These are phyloP conservation scores for Citrus hindsii DNA, from an alignment of 345 rosid species.

Conservation along the genomic window DNA sequence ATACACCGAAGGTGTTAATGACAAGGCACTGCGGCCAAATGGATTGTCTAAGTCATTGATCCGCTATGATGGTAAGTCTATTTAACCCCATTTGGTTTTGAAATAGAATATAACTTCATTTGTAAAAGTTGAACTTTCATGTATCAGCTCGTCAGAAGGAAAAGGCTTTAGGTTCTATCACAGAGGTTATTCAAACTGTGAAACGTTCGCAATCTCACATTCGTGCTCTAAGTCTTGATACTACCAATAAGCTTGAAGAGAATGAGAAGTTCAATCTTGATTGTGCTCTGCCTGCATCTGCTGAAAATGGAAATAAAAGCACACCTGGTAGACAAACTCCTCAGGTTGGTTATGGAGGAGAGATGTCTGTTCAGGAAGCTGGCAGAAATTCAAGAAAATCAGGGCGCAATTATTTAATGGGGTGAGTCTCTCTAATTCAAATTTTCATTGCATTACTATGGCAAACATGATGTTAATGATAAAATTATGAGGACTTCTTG, in stretches of 20 bases:
- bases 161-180: slow-evolving; percentile 71
- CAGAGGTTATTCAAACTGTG: slow-evolving; percentile 86
- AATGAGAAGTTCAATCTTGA: slow-evolving; percentile 37
- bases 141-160: slow-evolving; percentile 82
- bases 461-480: neutral
- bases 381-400: slow-evolving; percentile 53
- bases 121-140: neutral
- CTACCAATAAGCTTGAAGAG: slow-evolving; percentile 22
- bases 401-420: slow-evolving; percentile 45
- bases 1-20: slow-evolving; percentile 78
- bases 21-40: slow-evolving; percentile 79
- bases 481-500: neutral
- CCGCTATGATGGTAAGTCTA: slow-evolving; percentile 74
- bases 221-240: slow-evolving; percentile 32
- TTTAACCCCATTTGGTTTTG: neutral
- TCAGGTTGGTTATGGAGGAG: slow-evolving; percentile 16
- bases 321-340: slow-evolving; percentile 44
- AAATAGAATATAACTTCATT: neutral
- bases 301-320: slow-evolving; percentile 15
- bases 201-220: slow-evolving; percentile 53
- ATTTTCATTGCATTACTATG: neutral
- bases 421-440: slow-evolving; percentile 43
- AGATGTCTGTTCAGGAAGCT: slow-evolving; percentile 21
- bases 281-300: slow-evolving; percentile 33
- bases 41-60: slow-evolving; percentile 81